phyloP scores from a whole-genome alignment of 2,329 filamentous ascomycete genomes.

The Fusarium gaditjirri region DNA sequence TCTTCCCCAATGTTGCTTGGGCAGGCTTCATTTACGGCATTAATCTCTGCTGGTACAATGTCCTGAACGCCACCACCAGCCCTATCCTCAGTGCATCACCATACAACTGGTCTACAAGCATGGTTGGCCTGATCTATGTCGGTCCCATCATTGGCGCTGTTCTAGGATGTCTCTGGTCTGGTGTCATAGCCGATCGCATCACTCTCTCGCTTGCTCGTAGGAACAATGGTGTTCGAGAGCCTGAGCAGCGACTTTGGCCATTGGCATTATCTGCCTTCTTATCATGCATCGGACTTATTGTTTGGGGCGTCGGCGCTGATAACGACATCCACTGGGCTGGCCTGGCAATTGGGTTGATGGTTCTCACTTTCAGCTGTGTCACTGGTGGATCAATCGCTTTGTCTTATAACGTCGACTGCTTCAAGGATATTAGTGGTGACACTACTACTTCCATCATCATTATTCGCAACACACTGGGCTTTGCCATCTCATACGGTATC shows the following conservation, averaged over 20 bases:
- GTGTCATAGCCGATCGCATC: not conserved
- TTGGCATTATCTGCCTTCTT: not conserved
- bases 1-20: not conserved
- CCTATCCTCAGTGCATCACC: not conserved
- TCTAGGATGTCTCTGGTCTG: not conserved
- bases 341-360: not conserved
- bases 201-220: not conserved
- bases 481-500: not conserved
- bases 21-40: conserved; percentile 5
- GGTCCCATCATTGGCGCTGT: not conserved
- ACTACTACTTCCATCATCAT: not conserved
- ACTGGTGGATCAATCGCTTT: not conserved
- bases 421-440: not conserved
- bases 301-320: not conserved
- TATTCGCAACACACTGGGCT: not conserved
- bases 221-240: not conserved
- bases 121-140: not conserved
- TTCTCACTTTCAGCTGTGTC: not conserved
- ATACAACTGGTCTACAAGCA: not conserved
- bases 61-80: not conserved
- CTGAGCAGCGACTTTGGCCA: not conserved
- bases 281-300: not conserved
- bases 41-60: not conserved
- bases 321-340: not conserved
- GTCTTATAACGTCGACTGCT: not conserved